Percentiles rank a stretch among this genome's conserved stretches.
phyloP scores from a whole-genome alignment of 129 eudicot species.

The Heracleum sosnowskyi region DNA sequence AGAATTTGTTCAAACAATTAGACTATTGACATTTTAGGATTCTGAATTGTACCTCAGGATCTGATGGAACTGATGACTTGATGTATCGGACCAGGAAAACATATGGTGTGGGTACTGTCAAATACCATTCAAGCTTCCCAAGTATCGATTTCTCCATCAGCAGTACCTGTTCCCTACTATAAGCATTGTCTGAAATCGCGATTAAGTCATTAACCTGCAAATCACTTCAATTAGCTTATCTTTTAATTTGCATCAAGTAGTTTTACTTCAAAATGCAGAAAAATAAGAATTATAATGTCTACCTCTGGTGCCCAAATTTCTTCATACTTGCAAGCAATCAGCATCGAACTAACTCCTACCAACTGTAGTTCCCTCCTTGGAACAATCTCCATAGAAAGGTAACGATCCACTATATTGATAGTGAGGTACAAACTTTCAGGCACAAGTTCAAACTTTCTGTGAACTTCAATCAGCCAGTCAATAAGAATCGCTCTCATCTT shows the following conservation, averaged over 20 bases:
- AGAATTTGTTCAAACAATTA: neutral
- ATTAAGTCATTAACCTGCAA: constrained; percentile 64
- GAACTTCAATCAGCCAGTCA: constrained; percentile 89
- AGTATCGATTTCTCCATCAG: constrained; percentile 77
- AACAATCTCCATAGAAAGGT: constrained; percentile 46
- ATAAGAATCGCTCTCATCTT: constrained; percentile 79
- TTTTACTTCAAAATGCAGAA: neutral
- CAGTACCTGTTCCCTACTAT: constrained; percentile 56
- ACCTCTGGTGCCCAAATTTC: constrained; percentile 98
- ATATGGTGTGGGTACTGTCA: constrained; percentile 92
- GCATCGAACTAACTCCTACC: constrained; percentile 76
- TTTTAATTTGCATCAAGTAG: neutral
- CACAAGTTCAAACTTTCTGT: constrained; percentile 64
- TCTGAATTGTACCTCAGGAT: constrained; percentile 38
- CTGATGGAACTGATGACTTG: constrained; percentile 65
- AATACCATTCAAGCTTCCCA: constrained; percentile 63
- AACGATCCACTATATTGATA: constrained; percentile 60
- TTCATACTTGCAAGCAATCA: constrained; percentile 82
- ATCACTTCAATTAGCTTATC: neutral
- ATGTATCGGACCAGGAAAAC: constrained; percentile 73
- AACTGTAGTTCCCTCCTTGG: constrained; percentile 76
- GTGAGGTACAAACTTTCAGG: constrained; percentile 77
- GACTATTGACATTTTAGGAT: neutral
- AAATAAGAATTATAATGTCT: neutral
- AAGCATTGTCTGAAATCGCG: constrained; percentile 69